phyloP scores from a whole-genome alignment of 2,329 filamentous ascomycete species.

The Neospermospora avenae region DNA sequence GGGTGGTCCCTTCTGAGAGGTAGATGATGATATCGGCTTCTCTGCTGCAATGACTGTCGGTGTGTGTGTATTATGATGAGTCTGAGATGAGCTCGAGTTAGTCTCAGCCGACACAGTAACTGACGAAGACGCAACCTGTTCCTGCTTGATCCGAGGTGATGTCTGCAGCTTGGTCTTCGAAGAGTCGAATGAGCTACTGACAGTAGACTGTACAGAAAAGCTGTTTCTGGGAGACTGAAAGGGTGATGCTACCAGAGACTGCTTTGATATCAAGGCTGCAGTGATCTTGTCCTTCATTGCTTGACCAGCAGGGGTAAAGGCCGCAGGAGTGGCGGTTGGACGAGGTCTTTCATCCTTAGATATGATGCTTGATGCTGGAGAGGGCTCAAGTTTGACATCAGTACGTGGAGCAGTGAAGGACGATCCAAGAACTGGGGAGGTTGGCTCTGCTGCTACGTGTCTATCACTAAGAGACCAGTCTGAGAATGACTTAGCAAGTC shows the following conservation, averaged over 20 bases:
- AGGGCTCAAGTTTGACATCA: neutral
- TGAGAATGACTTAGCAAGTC: constrained; percentile 6
- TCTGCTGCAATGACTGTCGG: neutral
- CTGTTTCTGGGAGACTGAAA: neutral
- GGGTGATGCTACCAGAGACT: neutral
- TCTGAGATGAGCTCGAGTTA: neutral
- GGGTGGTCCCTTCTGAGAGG: neutral
- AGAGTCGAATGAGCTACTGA: neutral
- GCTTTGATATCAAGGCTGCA: neutral
- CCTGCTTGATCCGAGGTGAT: neutral
- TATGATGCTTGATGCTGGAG: neutral
- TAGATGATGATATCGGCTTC: neutral
- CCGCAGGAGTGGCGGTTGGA: neutral
- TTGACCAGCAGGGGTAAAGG: neutral
- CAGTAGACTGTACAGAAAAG: neutral
- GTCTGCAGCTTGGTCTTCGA: neutral
- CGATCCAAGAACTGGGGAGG: neutral
- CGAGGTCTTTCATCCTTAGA: neutral
- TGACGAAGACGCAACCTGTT: neutral
- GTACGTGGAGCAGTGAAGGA: neutral
- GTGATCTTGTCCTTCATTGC: constrained; percentile 2
- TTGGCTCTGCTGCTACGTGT: neutral
- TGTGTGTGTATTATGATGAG: neutral
- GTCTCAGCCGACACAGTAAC: neutral
- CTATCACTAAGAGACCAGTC: neutral